phyloP scores from a whole-genome alignment of 148 eudicot genomes.

The Rhododendron ovatum region DNA sequence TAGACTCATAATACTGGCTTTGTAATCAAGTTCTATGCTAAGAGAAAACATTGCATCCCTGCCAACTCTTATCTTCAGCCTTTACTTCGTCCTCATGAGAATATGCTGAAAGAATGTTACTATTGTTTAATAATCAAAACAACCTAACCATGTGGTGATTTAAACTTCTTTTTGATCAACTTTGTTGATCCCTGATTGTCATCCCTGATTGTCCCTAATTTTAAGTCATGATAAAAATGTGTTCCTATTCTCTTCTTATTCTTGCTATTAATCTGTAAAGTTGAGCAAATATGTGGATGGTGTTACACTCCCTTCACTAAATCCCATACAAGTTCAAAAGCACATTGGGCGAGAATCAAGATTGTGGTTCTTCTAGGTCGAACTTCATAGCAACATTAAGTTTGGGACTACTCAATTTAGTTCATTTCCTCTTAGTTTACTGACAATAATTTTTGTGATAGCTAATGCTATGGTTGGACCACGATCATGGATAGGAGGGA shows the following conservation, averaged over 20 bases:
- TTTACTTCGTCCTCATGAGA: neutral
- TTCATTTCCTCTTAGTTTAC: slow-evolving; percentile 8
- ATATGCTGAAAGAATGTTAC: neutral
- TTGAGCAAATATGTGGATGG: neutral
- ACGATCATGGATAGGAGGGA: slow-evolving; percentile 87
- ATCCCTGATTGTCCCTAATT: neutral
- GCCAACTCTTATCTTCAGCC: neutral
- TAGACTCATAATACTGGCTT: neutral
- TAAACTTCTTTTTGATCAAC: neutral
- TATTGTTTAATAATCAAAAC: neutral
- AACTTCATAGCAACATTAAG: neutral
- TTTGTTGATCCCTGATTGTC: neutral
- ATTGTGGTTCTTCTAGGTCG: neutral
- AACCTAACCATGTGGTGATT: neutral
- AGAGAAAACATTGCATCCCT: neutral
- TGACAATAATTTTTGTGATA: slow-evolving; percentile 33
- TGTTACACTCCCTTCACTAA: neutral
- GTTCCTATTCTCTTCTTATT: neutral
- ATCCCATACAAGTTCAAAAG: neutral
- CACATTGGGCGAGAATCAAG: neutral
- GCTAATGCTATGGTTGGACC: slow-evolving; percentile 97
- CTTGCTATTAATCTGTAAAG: neutral
- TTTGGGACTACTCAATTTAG: neutral
- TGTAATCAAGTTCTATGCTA: neutral
- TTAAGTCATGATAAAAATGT: neutral